These are phyloP conservation scores for Papiliotrema fonsecae DNA, from an alignment of 1,284 basidiomycete genomes.

Conservation along the genomic window DNA sequence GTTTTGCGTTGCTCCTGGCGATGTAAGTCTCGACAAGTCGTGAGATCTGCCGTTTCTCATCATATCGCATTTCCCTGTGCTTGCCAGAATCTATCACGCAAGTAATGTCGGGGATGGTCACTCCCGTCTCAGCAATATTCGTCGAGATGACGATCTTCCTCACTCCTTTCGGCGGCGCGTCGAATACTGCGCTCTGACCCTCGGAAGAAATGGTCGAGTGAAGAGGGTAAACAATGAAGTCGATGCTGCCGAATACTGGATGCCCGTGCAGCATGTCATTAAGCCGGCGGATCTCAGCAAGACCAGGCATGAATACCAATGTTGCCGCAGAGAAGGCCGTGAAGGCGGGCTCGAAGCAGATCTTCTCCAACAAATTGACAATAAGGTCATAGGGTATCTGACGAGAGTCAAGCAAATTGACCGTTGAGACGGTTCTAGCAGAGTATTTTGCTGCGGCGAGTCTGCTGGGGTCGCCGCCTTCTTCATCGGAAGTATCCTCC, in stretches of 20 bases:
- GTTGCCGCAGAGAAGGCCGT: slow-evolving; percentile 69
- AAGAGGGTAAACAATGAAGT: slow-evolving; percentile 80
- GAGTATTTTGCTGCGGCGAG: slow-evolving; percentile 51
- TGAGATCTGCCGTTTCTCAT: slow-evolving; percentile 95
- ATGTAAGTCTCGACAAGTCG: slow-evolving; percentile 89
- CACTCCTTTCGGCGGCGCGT: slow-evolving; percentile 70
- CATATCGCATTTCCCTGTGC: slow-evolving; percentile 89
- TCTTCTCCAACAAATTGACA: slow-evolving; percentile 71
- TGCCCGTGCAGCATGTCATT: slow-evolving; percentile 79
- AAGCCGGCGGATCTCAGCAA: slow-evolving; percentile 82
- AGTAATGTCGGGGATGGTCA: slow-evolving; percentile 97
- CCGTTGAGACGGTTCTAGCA: slow-evolving; percentile 70
- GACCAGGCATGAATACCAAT: slow-evolving; percentile 89
- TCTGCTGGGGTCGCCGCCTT: slow-evolving; percentile 35
- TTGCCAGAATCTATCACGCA: slow-evolving; percentile 96
- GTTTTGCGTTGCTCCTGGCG: slow-evolving; percentile 87
- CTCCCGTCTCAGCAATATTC: slow-evolving; percentile 72
- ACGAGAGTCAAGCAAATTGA: slow-evolving; percentile 84
- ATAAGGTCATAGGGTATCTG: slow-evolving; percentile 88
- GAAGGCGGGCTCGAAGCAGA: slow-evolving; percentile 63
- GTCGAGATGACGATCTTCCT: slow-evolving; percentile 85
- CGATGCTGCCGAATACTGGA: slow-evolving; percentile 61
- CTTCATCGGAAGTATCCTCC: slow-evolving; percentile 59
- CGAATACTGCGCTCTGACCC: slow-evolving; percentile 84
- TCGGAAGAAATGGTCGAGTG: slow-evolving; percentile 91